A percentile compares a stretch with the other conserved stretches of the same genome.
These are phyloP conservation scores for Neurospora sp. DNA, from an alignment of 495 filamentous ascomycete genomes.

Conservation along the genomic window DNA sequence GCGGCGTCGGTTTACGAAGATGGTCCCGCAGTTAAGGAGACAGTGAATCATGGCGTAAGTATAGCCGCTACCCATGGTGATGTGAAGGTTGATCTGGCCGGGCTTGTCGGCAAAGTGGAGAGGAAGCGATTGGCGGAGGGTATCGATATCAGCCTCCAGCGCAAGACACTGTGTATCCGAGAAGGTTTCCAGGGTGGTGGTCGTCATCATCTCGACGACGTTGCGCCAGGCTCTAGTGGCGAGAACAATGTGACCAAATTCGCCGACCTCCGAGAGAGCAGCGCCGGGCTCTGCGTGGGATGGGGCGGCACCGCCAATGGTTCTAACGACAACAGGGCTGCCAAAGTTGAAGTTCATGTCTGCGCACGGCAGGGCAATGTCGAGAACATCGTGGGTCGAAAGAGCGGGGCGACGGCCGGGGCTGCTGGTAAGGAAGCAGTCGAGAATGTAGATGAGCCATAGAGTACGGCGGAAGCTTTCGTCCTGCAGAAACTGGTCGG, in stretches of 20 bases:
- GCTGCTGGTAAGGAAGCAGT: slow-evolving; percentile 44
- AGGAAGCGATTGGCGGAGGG: slow-evolving; percentile 33
- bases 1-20: slow-evolving; percentile 41
- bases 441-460: slow-evolving; percentile 43
- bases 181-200: slow-evolving; percentile 32
- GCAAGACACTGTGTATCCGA: slow-evolving; percentile 32
- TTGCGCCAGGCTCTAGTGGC: slow-evolving; percentile 43
- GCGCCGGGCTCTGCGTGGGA: slow-evolving; percentile 23
- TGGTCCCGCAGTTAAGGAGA: slow-evolving; percentile 39
- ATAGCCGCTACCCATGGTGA: slow-evolving; percentile 43
- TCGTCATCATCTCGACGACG: slow-evolving; percentile 42
- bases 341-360: slow-evolving; percentile 43
- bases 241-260: slow-evolving; percentile 42
- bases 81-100: slow-evolving; percentile 40
- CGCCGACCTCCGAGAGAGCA: slow-evolving; percentile 33
- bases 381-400: slow-evolving; percentile 34
- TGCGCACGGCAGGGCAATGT: slow-evolving; percentile 36
- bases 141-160: slow-evolving; percentile 35
- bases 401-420: slow-evolving; percentile 40
- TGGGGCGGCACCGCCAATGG: slow-evolving; percentile 28
- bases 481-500: slow-evolving; percentile 40
- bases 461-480: slow-evolving; percentile 41
- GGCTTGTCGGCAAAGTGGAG: slow-evolving; percentile 41
- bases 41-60: slow-evolving; percentile 43
- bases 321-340: slow-evolving; percentile 37